A percentile compares a stretch with the other conserved stretches of the same genome.
These are phyloP conservation scores for Starmera dryadoides DNA, from an alignment of 805 yeast species.

Conservation along the genomic window DNA sequence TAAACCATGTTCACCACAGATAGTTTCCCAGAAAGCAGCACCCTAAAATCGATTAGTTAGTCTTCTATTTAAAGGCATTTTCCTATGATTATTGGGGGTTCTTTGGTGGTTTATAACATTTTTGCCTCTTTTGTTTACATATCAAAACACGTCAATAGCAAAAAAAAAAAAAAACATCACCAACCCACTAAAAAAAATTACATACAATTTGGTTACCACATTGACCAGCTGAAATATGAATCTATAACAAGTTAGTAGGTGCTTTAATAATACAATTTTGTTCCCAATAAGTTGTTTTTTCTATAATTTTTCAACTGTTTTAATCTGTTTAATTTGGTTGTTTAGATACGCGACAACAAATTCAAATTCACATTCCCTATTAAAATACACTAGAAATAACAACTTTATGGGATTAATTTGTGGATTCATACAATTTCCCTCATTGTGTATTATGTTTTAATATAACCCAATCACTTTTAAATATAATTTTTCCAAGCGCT, in stretches of 20 bases:
- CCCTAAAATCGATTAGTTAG: slow-evolving; percentile 35
- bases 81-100: too few relatives aligned
- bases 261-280: background rate
- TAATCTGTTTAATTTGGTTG: background rate
- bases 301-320: background rate
- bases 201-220: slow-evolving; percentile 95
- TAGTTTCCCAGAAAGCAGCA: slow-evolving; percentile 91
- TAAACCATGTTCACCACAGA: slow-evolving; percentile 82
- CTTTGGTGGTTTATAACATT: too few relatives aligned
- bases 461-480: too few relatives aligned
- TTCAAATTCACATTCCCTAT: background rate
- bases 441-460: slow-evolving; percentile 4
- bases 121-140: background rate
- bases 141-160: background rate
- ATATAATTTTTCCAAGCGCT: too few relatives aligned
- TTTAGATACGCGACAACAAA: too few relatives aligned
- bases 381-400: background rate
- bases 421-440: slow-evolving; percentile 9
- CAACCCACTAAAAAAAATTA: slow-evolving; percentile 12
- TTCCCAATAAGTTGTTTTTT: background rate
- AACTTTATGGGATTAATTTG: too few relatives aligned
- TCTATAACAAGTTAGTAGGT: slow-evolving; percentile 35
- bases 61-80: too few relatives aligned
- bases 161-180: background rate
- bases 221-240: slow-evolving; percentile 95